A percentile compares a stretch with the other conserved stretches of the same genome.
phyloP scores from a whole-genome alignment of 768 basidiomycete genomes.

The Boletales sp. region DNA sequence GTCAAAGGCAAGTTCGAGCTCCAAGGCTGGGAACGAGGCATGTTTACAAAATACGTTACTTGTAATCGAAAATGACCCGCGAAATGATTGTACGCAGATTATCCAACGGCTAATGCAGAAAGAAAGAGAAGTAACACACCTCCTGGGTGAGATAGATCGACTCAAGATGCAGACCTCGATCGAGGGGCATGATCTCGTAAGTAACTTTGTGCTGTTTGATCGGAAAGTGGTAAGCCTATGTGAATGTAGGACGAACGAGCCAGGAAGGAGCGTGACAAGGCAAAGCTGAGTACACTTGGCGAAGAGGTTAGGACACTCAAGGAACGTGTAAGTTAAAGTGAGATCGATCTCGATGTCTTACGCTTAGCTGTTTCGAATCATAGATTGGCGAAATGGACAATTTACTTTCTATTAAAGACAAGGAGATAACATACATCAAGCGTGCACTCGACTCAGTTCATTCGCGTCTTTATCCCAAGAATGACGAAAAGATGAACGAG shows the following conservation, averaged over 20 bases:
- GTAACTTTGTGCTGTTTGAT: conserved; percentile 13
- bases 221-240: background rate
- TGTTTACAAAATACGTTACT: conserved; percentile 1
- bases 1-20: conserved; percentile 36
- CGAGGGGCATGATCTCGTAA: conserved; percentile 58
- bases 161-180: conserved; percentile 54
- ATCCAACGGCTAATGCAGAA: conserved; percentile 78
- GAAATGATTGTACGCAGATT: conserved; percentile 35
- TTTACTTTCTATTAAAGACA: conserved; percentile 51
- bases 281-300: conserved; percentile 66
- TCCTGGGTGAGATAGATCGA: conserved; percentile 68
- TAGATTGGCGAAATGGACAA: conserved; percentile 57
- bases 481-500: conserved; percentile 44
- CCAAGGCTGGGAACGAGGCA: conserved; percentile 59
- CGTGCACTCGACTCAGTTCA: conserved; percentile 87
- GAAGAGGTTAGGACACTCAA: conserved; percentile 75
- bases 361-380: background rate
- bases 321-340: conserved; percentile 48
- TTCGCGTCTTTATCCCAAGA: conserved; percentile 63
- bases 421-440: conserved; percentile 74
- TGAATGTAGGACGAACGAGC: conserved; percentile 60
- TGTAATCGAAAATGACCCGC: too few species aligned
- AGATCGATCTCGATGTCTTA: background rate
- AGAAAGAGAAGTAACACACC: conserved; percentile 77
- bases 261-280: conserved; percentile 70